Conservation (phyloP, 768 basidiomycete genomes). For the Suillus luteus region DNA sequence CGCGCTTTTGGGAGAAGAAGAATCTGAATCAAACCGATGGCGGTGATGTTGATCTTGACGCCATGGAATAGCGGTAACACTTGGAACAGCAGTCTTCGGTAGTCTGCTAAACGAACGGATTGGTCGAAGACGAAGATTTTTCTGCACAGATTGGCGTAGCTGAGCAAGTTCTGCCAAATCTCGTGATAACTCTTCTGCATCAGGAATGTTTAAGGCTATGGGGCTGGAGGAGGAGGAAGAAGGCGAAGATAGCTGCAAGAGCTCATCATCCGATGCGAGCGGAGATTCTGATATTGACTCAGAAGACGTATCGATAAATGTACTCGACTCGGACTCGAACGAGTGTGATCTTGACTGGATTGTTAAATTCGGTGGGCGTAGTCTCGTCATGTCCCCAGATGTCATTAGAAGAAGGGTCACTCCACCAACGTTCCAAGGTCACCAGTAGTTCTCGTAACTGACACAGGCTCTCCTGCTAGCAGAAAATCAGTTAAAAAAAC, state of each 20-base stretch:
- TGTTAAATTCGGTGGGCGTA: constrained; percentile 55
- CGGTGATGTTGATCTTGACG: constrained; percentile 12
- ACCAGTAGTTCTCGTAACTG: neutral
- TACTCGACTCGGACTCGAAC: constrained; percentile 40
- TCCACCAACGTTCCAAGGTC: neutral
- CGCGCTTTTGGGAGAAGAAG: constrained; percentile 46
- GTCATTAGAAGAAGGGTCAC: neutral
- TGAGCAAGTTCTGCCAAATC: constrained; percentile 69
- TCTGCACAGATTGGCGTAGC: constrained; percentile 70
- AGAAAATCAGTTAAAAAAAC: constrained; percentile 6
- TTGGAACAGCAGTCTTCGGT: constrained; percentile 42
- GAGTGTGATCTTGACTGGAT: constrained; percentile 34
- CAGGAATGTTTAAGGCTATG: constrained; percentile 22
- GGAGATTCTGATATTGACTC: constrained; percentile 8
- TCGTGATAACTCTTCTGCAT: constrained; percentile 61
- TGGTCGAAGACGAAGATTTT: constrained; percentile 78
- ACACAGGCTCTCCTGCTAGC: neutral
- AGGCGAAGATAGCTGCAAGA: constrained; percentile 32
- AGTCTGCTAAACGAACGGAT: constrained; percentile 62
- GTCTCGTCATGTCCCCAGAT: constrained; percentile 35
- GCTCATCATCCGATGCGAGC: constrained; percentile 30
- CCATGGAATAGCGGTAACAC: neutral
- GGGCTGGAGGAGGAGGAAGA: constrained; percentile 28
- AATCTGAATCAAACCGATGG: constrained; percentile 19
- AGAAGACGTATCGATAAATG: constrained; percentile 34